Percentiles rank a stretch among this genome's conserved stretches.
phyloP scores from a whole-genome alignment of 306 rosid species.

The Chamaecrista fasciculata region DNA sequence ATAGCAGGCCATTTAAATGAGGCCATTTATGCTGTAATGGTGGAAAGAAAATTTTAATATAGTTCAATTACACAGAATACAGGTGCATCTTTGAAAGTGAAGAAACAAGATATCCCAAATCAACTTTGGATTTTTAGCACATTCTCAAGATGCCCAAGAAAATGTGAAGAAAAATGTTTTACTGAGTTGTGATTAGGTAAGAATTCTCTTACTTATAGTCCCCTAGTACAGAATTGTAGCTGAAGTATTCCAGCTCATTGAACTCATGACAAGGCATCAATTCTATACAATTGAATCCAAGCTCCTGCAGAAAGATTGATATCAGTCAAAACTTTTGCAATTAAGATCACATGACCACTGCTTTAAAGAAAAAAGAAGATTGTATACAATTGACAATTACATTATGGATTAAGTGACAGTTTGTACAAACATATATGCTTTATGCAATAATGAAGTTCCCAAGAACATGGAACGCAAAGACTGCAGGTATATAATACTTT shows the following conservation, averaged over 20 bases:
- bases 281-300: slow-evolving; percentile 92
- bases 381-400: background rate
- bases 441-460: background rate
- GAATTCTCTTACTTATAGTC: slow-evolving; percentile 58
- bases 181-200: background rate
- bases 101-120: slow-evolving; percentile 1
- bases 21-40: background rate
- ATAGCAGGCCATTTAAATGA: slow-evolving; percentile 13
- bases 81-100: slow-evolving; percentile 14
- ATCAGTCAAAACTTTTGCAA: slow-evolving; percentile 32
- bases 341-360: background rate
- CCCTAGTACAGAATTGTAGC: slow-evolving; percentile 81
- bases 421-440: slow-evolving; percentile 13
- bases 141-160: slow-evolving; percentile 3
- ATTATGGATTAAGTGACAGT: slow-evolving; percentile 5
- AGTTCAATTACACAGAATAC: background rate
- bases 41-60: background rate
- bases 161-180: slow-evolving; percentile 3
- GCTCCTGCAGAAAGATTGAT: slow-evolving; percentile 65
- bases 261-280: slow-evolving; percentile 97
- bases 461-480: slow-evolving; percentile 4
- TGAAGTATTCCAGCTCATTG: slow-evolving; percentile 84
- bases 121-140: background rate
- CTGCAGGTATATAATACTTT: background rate
- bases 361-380: no score